Percentiles rank a stretch among this genome's conserved stretches.
phyloP scores from a whole-genome alignment of 208 protist species.

The Phytomonas sp. region DNA sequence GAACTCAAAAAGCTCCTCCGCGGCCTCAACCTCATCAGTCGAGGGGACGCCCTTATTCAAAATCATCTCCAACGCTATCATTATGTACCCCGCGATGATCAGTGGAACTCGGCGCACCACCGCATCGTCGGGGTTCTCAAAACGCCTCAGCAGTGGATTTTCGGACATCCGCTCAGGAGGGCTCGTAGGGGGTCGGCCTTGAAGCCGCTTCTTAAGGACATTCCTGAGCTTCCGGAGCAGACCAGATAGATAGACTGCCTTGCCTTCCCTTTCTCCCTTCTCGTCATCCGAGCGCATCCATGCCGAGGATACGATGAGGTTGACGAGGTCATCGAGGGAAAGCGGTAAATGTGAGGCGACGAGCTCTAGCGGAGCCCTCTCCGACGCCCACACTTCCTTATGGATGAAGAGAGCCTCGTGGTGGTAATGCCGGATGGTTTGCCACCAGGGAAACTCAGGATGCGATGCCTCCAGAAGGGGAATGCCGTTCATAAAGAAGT shows the following conservation, averaged over 20 bases:
- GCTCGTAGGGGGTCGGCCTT: background rate
- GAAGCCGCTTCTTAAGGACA: background rate
- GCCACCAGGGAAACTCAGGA: background rate
- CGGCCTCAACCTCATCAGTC: background rate
- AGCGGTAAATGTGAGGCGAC: background rate
- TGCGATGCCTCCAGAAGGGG: background rate
- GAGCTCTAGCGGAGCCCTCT: background rate
- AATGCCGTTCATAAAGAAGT: background rate
- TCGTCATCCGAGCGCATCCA: background rate
- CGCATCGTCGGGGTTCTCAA: background rate
- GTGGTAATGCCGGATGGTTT: slow-evolving; percentile 3
- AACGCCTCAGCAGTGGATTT: background rate
- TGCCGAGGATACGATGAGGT: background rate
- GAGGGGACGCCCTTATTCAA: background rate
- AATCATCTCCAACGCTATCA: slow-evolving; percentile 1
- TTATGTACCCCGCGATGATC: background rate
- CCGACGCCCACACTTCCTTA: background rate
- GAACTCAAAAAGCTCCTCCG: background rate
- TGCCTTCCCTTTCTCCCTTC: background rate
- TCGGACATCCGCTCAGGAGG: background rate
- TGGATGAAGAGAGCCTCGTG: background rate
- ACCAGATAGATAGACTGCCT: background rate
- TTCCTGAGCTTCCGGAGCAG: background rate
- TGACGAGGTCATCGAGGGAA: background rate
- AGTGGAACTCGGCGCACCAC: slow-evolving; percentile 1